Conservation (phyloP, 371 early-diverging fungal genomes). For the Catenaria anguillulae region DNA sequence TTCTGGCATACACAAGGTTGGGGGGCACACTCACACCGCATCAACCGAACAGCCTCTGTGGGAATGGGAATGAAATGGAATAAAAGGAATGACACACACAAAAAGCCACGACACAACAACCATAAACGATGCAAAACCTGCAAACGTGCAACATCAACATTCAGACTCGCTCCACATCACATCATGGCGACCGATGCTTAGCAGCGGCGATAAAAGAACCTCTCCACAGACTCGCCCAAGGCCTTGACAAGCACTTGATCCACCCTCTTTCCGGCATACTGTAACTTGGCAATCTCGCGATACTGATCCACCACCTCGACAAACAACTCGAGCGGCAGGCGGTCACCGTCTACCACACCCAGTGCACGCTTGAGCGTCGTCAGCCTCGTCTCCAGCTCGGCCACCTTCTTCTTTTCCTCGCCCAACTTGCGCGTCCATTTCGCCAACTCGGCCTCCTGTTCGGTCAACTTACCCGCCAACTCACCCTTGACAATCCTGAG, state of each 20-base stretch:
- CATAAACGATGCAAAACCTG: no score
- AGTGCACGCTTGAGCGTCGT: background rate
- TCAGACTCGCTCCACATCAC: no score
- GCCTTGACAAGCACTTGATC: background rate
- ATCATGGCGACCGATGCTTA: no score
- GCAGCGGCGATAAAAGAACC: background rate
- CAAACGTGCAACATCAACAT: no score
- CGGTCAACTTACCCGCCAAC: background rate
- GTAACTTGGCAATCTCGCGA: background rate
- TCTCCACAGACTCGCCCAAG: background rate
- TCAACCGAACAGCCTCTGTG: no score
- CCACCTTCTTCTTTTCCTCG: background rate
- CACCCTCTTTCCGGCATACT: no score
- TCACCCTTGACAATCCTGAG: background rate
- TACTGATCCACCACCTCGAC: background rate
- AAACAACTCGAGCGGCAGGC: background rate
- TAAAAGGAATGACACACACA: no score
- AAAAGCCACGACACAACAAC: no score
- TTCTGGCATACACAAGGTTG: no score
- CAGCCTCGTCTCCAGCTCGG: background rate
- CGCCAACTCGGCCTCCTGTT: background rate
- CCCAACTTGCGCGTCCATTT: background rate
- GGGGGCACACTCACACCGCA: no score
- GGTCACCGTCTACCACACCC: background rate
- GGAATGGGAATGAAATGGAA: no score